These are phyloP conservation scores for Fusarium sp. DNA, from an alignment of 2,329 filamentous ascomycete genomes.

Conservation along the genomic window DNA sequence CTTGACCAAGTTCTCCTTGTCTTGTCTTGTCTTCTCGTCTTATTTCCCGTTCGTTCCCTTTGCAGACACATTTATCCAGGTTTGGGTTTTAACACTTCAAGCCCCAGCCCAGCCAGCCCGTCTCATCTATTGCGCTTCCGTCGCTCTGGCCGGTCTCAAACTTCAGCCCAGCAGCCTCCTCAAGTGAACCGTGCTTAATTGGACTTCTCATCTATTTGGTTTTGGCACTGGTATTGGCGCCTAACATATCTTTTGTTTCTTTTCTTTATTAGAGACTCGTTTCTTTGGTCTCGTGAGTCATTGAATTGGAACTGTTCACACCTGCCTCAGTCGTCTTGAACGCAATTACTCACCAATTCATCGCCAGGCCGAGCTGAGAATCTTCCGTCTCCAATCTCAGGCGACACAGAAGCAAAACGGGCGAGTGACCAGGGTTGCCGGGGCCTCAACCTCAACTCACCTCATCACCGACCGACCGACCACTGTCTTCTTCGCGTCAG, in stretches of 20 bases:
- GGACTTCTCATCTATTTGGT: conserved; percentile 19
- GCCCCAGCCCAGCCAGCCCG: conserved; percentile 2
- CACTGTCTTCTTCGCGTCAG: conserved; percentile 29
- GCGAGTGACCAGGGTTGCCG: conserved; percentile 30
- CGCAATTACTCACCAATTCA: not conserved
- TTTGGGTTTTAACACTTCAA: not conserved
- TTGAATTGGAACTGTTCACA: not conserved
- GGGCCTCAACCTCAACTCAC: conserved; percentile 18
- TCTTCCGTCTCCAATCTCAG: conserved; percentile 1
- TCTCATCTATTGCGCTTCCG: conserved; percentile 24
- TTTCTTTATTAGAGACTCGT: conserved; percentile 7
- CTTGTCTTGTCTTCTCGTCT: conserved; percentile 4
- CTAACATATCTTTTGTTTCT: conserved; percentile 17
- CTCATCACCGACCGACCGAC: not conserved
- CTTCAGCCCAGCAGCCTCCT: conserved; percentile 43
- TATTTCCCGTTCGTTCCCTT: conserved; percentile 17
- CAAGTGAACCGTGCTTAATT: conserved; percentile 41
- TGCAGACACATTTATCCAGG: conserved; percentile 3
- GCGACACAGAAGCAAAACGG: conserved; percentile 24
- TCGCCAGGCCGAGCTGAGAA: conserved; percentile 16
- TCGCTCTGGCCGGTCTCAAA: conserved; percentile 47
- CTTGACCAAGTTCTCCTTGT: too few species aligned
- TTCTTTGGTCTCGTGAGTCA: not conserved
- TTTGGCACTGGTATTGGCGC: conserved; percentile 15
- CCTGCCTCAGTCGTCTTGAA: conserved; percentile 26